Evolutionary conservation across 202 grass and related monocot species (phyloP).

Genomic region (Setaria viridis): DNA sequence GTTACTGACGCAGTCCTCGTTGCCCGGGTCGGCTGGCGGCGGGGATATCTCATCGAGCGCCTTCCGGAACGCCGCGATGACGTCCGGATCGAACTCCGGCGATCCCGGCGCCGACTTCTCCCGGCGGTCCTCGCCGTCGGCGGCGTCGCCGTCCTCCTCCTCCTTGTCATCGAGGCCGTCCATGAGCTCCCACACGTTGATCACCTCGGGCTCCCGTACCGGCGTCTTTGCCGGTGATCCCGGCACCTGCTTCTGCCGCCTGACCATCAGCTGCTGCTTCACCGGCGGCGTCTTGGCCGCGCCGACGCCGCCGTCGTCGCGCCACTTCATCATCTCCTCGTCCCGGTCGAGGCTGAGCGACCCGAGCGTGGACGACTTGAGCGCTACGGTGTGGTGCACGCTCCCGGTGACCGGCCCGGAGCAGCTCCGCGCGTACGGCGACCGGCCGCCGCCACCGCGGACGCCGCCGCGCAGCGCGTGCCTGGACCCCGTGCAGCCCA

Average conservation of each 20-base stretch:
- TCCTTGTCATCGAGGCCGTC: slow-evolving; percentile 84
- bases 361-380: slow-evolving; percentile 81
- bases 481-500: slow-evolving; percentile 91
- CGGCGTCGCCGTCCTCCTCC: slow-evolving; percentile 29
- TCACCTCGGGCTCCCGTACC: slow-evolving; percentile 71
- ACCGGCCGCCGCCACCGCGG: slow-evolving; percentile 36
- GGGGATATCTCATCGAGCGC: slow-evolving; percentile 41
- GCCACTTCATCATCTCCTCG: slow-evolving; percentile 64
- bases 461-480: slow-evolving; percentile 54
- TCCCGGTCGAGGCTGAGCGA: slow-evolving; percentile 74
- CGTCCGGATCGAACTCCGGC: slow-evolving; percentile 67
- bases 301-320: slow-evolving; percentile 29
- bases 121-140: neutral
- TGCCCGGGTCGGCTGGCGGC: neutral
- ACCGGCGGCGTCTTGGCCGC: neutral
- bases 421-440: slow-evolving; percentile 50
- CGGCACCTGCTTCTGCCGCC: slow-evolving; percentile 38
- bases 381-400: slow-evolving; percentile 59
- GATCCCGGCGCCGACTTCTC: slow-evolving; percentile 25
- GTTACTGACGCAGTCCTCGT: neutral
- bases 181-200: slow-evolving; percentile 99
- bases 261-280: slow-evolving; percentile 45
- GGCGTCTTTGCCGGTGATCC: slow-evolving; percentile 66
- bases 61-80: slow-evolving; percentile 58
- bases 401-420: slow-evolving; percentile 39